Base-by-base conservation (phyloP, 345 rosid genomes). In the Citrus reticulata region DNA sequence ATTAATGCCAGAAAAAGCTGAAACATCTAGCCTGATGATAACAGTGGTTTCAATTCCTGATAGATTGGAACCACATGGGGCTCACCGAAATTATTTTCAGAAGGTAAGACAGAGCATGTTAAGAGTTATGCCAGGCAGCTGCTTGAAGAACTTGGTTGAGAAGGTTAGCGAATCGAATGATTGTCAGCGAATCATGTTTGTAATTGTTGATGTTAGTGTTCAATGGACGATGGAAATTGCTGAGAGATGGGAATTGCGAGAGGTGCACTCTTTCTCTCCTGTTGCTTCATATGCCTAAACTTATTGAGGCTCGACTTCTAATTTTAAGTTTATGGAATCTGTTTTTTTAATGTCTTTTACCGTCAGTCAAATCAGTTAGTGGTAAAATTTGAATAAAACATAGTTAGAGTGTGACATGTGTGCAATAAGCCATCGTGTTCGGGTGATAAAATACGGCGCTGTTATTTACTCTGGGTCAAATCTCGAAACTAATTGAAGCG, bases 181-280 rank as follows among this genome's bases (percentile, higher is more conserved):
- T 6, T 70, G 42, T 0, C 82, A 82, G 59, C 51, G 40, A 58
- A 81, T 85, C 77, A 49, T 66, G 3, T 87, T 85, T 67, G 62
- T 85, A 9, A 4, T 85, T 22, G 68, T 70, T 58, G 87, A 87
- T 74, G 27, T 5, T 25, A 16, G 61, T 1, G 17, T 80, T 22
- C 63, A 79, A 22, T 83, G 84, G 88, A 82, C 78, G 5, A 68
- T 70, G 6, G 81, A 84, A 75, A 72, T 80, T 24, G 80, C 87
- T 7, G 58, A 76, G 57, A 51, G 40, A 13, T 80, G 77, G 82
- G 81, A n/a, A 79, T 84, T 39, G 8, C 30, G 19, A 20, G 61
- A 17, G 82, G 70, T 29, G 64, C 62, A 2, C 55, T 74, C 29
- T 49, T 79, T 68, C 42, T 39, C 11, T 78, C 84, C 4, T 84